These are phyloP conservation scores for Suillus lakei DNA, from an alignment of 768 basidiomycete species.

Conservation along the genomic window DNA sequence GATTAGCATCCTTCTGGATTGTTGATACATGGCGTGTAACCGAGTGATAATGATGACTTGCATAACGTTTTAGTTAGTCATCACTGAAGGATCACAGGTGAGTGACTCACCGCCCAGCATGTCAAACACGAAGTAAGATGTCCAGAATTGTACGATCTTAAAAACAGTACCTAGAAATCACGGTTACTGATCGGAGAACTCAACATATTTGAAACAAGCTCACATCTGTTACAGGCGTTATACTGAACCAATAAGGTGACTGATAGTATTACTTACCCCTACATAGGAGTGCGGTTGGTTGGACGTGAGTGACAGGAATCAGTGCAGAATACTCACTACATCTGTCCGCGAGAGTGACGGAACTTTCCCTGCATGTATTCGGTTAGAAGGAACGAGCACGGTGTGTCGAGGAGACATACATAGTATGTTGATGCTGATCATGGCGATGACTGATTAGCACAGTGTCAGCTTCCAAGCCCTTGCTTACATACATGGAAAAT, in stretches of 20 bases:
- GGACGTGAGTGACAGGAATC: not conserved
- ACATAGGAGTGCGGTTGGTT: not conserved
- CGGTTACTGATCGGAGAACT: not conserved
- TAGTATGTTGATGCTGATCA: too few relatives aligned
- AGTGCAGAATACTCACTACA: not conserved
- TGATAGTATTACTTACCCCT: not conserved
- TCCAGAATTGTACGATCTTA: not conserved
- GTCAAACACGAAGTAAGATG: not conserved
- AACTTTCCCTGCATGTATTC: not conserved
- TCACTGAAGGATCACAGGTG: not conserved
- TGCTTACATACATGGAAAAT: too few relatives aligned
- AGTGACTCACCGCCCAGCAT: not conserved
- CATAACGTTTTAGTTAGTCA: not conserved
- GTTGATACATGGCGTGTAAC: not conserved
- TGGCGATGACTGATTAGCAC: too few relatives aligned
- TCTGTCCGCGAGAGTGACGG: not conserved
- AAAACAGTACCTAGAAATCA: not conserved
- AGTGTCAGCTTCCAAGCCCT: too few relatives aligned
- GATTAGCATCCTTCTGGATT: not conserved
- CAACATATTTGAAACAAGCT: not conserved
- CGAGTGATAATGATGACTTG: not conserved
- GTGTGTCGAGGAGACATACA: not conserved
- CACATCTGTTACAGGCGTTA: not conserved
- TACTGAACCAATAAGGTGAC: not conserved
- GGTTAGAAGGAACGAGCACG: not conserved